Conservation (phyloP, 306 rosid genomes). For the Gastrolobium villosum region DNA sequence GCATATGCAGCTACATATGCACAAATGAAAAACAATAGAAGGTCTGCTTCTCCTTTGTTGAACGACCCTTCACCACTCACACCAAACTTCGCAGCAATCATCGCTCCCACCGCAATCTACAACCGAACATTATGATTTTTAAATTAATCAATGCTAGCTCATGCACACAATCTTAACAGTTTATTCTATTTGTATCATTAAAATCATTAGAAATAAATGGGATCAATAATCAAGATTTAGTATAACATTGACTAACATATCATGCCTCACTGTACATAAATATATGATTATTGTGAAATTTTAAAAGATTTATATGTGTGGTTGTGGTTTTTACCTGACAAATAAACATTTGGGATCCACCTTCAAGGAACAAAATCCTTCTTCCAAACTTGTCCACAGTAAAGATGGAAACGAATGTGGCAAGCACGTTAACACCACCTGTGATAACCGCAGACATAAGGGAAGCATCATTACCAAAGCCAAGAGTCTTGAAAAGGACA, state of each 20-base stretch:
- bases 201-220: too few relatives aligned
- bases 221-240: too few relatives aligned
- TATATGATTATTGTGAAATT: neutral
- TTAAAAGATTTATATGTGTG: neutral
- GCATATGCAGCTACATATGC: slow-evolving; percentile 69
- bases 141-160: neutral
- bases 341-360: slow-evolving; percentile 37
- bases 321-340: slow-evolving; percentile 26
- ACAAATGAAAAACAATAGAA: slow-evolving; percentile 60
- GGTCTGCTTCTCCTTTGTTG: slow-evolving; percentile 37
- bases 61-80: slow-evolving; percentile 54
- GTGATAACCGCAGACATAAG: slow-evolving; percentile 35
- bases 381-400: too few relatives aligned
- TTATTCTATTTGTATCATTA: too few relatives aligned
- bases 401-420: slow-evolving; percentile 33
- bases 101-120: slow-evolving; percentile 44
- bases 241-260: too few relatives aligned
- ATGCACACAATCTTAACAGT: neutral
- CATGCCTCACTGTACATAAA: neutral
- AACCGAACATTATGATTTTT: neutral
- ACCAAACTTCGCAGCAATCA: slow-evolving; percentile 58
- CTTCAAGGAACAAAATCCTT: slow-evolving; percentile 28
- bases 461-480: slow-evolving; percentile 22
- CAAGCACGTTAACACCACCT: slow-evolving; percentile 5
- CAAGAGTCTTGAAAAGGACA: slow-evolving; percentile 36